These are phyloP conservation scores for Ustilago trichophora DNA, from an alignment of 1,284 basidiomycete genomes.

Conservation along the genomic window DNA sequence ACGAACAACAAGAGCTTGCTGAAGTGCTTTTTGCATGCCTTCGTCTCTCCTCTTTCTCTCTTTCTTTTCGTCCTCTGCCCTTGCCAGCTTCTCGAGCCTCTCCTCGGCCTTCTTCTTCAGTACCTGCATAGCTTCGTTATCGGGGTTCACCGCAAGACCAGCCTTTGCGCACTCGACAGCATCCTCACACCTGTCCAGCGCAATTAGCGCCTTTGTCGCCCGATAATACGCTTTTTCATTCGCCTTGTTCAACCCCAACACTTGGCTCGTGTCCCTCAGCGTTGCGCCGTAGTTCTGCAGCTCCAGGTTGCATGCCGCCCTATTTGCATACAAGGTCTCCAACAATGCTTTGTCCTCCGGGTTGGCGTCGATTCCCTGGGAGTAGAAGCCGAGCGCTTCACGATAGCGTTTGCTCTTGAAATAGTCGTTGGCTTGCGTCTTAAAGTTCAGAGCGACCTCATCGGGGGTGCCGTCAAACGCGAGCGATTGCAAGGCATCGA, in stretches of 20 bases:
- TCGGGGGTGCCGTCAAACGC: slow-evolving; percentile 89
- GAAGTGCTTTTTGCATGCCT: slow-evolving; percentile 70
- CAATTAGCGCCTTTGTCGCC: slow-evolving; percentile 52
- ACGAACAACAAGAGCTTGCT: slow-evolving; percentile 73
- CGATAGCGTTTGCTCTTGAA: slow-evolving; percentile 84
- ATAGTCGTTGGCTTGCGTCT: slow-evolving; percentile 93
- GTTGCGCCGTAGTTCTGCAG: slow-evolving; percentile 71
- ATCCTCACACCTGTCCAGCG: slow-evolving; percentile 48
- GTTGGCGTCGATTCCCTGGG: slow-evolving; percentile 84
- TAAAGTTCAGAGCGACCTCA: slow-evolving; percentile 91
- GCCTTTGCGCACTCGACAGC: slow-evolving; percentile 52
- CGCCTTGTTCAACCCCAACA: slow-evolving; percentile 29
- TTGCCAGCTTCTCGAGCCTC: slow-evolving; percentile 68
- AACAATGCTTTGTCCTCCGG: slow-evolving; percentile 76
- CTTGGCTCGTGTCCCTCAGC: slow-evolving; percentile 19
- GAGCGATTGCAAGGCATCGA: slow-evolving; percentile 86
- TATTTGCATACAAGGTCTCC: slow-evolving; percentile 73
- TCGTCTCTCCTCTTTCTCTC: slow-evolving; percentile 70
- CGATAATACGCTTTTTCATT: slow-evolving; percentile 63
- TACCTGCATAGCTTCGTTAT: slow-evolving; percentile 42
- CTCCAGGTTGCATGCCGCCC: slow-evolving; percentile 91
- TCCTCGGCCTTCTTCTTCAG: slow-evolving; percentile 43
- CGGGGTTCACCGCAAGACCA: slow-evolving; percentile 27
- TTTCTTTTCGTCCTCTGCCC: slow-evolving; percentile 70
- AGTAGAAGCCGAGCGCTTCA: slow-evolving; percentile 89